Evolutionary conservation across 2,329 filamentous ascomycete species (phyloP).

Genomic region (Apiospora arundinis): DNA sequence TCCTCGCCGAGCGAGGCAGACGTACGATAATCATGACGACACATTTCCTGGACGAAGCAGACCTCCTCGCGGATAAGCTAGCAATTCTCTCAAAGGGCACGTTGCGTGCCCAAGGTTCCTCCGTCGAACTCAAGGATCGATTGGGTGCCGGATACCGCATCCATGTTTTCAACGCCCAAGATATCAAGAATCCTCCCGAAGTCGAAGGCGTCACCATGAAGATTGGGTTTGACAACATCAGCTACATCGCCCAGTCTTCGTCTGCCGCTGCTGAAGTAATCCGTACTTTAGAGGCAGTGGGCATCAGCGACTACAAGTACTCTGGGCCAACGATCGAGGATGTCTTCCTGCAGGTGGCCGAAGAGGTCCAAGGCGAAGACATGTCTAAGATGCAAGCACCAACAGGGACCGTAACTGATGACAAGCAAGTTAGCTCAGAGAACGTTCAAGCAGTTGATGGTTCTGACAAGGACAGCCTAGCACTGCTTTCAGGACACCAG

Average conservation of each 20-base stretch:
- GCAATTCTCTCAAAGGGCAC: slow-evolving; percentile 85
- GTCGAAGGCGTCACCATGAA: slow-evolving; percentile 64
- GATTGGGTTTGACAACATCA: slow-evolving; percentile 71
- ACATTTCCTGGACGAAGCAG: slow-evolving; percentile 93
- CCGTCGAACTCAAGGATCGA: slow-evolving; percentile 82
- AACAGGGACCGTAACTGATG: slow-evolving; percentile 25
- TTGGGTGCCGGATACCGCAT: slow-evolving; percentile 87
- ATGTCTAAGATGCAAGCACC: slow-evolving; percentile 20
- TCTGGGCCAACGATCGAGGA: slow-evolving; percentile 91
- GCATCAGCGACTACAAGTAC: slow-evolving; percentile 80
- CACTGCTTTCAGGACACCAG: slow-evolving; percentile 71
- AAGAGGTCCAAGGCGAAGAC: slow-evolving; percentile 71
- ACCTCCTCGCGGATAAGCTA: slow-evolving; percentile 87
- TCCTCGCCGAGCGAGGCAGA: slow-evolving; percentile 81
- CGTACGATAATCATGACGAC: slow-evolving; percentile 89
- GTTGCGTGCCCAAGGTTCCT: slow-evolving; percentile 82
- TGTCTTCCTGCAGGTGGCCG: slow-evolving; percentile 85
- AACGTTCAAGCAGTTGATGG: slow-evolving; percentile 29
- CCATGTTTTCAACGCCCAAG: slow-evolving; percentile 68
- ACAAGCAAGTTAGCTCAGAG: slow-evolving; percentile 35
- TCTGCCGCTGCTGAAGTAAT: slow-evolving; percentile 75
- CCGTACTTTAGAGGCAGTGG: slow-evolving; percentile 67
- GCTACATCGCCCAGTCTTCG: slow-evolving; percentile 75
- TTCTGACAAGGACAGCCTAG: slow-evolving; percentile 47
- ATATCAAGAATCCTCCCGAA: slow-evolving; percentile 52